Evolutionary conservation across 139 green algal species (phyloP).

Genomic region (Haematococcus sp.): DNA sequence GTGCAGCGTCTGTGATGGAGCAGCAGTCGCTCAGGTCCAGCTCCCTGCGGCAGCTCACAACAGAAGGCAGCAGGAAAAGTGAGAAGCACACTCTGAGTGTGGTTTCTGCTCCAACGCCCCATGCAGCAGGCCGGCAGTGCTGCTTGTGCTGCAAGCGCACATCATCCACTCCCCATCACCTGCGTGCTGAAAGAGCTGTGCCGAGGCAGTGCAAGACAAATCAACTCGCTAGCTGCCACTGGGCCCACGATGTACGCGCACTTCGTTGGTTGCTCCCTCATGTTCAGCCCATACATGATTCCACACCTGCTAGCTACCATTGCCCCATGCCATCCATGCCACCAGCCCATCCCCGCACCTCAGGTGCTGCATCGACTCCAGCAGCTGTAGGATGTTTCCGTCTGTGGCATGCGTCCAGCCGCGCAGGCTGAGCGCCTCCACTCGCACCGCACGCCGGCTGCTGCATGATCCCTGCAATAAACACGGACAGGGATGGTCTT

Average conservation of each 20-base stretch:
- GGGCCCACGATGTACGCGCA: too few species aligned
- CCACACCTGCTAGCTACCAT: too few species aligned
- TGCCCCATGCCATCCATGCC: too few species aligned
- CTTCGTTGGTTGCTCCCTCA: too few species aligned
- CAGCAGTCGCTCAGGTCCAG: slow-evolving; percentile 41
- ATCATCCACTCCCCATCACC: too few species aligned
- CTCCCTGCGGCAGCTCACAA: slow-evolving; percentile 19
- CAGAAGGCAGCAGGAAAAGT: neutral
- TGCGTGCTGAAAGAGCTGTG: too few species aligned
- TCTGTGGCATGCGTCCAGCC: slow-evolving; percentile 30
- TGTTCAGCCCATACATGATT: too few species aligned
- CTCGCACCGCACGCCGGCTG: slow-evolving; percentile 9
- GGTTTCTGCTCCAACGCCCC: neutral
- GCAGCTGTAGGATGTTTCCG: slow-evolving; percentile 28
- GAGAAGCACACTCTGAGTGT: neutral
- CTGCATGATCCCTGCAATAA: neutral
- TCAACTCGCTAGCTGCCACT: too few species aligned
- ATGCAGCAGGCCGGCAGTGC: neutral
- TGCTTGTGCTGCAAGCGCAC: too few species aligned
- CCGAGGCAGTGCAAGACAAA: too few species aligned
- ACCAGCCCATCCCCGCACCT: slow-evolving; percentile 20
- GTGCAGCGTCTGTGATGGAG: slow-evolving; percentile 37
- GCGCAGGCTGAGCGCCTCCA: slow-evolving; percentile 35
- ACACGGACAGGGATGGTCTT: too few species aligned
- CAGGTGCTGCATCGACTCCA: slow-evolving; percentile 36